Conservation (phyloP, 2,329 filamentous ascomycete genomes). For the Dryadomyces quercivorus region DNA sequence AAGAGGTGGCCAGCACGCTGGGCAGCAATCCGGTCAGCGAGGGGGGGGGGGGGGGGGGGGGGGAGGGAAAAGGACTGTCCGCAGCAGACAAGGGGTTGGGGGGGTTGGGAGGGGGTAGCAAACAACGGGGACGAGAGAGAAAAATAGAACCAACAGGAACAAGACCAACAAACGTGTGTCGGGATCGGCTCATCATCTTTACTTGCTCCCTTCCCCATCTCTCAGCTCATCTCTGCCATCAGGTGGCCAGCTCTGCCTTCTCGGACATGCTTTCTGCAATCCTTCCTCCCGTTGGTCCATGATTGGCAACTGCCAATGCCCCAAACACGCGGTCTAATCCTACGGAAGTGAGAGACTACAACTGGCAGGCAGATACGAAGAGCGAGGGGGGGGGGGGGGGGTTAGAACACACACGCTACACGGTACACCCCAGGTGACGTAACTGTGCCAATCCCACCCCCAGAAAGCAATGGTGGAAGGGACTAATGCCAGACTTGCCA, state of each 20-base stretch:
- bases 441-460: not conserved
- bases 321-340: not conserved
- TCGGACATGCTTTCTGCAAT: not conserved
- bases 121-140: too few species aligned
- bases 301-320: not conserved
- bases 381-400: not conserved
- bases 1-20: not conserved
- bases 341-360: not conserved
- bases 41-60: too few species aligned
- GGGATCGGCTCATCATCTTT: not conserved
- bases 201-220: not conserved
- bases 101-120: too few species aligned
- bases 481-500: constrained; percentile 4
- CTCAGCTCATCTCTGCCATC: not conserved
- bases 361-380: not conserved
- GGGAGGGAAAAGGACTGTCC: not conserved
- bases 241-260: not conserved
- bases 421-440: not conserved
- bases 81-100: too few species aligned
- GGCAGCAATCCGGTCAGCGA: not conserved
- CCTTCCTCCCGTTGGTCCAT: not conserved
- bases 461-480: not conserved
- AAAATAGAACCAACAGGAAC: not conserved
- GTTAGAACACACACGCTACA: not conserved
- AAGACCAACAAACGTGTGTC: not conserved